phyloP scores from a whole-genome alignment of 352 stramenopile species.

The Globisporangium cederbergense region DNA sequence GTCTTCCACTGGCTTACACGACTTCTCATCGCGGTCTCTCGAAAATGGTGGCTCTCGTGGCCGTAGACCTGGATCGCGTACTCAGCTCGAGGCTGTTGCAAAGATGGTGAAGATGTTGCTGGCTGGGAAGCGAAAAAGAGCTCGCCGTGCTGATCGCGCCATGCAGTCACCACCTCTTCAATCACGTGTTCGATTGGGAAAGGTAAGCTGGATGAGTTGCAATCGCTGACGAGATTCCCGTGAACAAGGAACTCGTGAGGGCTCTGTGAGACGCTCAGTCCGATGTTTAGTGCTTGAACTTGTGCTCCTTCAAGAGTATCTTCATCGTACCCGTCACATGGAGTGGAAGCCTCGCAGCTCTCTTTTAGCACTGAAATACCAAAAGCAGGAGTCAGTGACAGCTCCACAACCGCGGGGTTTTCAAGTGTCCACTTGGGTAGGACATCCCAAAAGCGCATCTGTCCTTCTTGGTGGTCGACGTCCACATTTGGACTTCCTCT shows the following conservation, averaged over 20 bases:
- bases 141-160: constrained; percentile 29
- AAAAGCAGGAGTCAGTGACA: not conserved
- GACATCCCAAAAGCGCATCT: constrained; percentile 11
- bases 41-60: constrained; percentile 33
- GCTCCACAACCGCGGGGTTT: not conserved
- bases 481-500: not conserved
- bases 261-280: constrained; percentile 2
- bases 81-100: not conserved
- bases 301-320: not conserved
- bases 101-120: constrained; percentile 1
- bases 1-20: constrained; percentile 22
- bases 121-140: constrained; percentile 27
- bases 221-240: not conserved
- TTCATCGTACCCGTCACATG: not conserved
- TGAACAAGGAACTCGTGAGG: constrained; percentile 5
- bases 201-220: not conserved
- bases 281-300: not conserved
- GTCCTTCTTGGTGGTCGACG: not conserved
- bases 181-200: too few species aligned
- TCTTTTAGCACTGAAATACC: not conserved
- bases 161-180: constrained; percentile 12
- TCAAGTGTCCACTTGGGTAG: constrained; percentile 5
- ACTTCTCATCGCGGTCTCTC: constrained; percentile 24
- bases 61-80: constrained; percentile 18
- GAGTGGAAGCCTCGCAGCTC: not conserved